A percentile compares a stretch with the other conserved stretches of the same genome.
phyloP scores from a whole-genome alignment of 2,329 filamentous ascomycete genomes.

The Fusarium camptoceras region DNA sequence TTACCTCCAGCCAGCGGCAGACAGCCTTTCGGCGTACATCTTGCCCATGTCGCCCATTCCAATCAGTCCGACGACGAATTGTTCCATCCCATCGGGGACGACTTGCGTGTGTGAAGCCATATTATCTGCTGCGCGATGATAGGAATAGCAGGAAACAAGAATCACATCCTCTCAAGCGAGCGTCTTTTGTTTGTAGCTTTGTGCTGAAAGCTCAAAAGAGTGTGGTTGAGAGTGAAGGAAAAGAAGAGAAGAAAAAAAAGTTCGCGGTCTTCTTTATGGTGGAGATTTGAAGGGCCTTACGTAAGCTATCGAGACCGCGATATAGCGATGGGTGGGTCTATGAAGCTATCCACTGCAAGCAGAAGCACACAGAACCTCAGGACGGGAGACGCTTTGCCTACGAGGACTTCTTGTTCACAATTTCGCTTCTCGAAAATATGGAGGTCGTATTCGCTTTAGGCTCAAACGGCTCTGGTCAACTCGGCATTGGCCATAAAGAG shows the following conservation, averaged over 20 bases:
- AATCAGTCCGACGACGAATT: slow-evolving; percentile 90
- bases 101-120: slow-evolving; percentile 47
- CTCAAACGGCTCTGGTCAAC: slow-evolving; percentile 81
- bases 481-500: slow-evolving; percentile 77
- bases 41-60: slow-evolving; percentile 99
- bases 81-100: slow-evolving; percentile 65
- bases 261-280: slow-evolving; percentile 42
- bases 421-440: slow-evolving; percentile 49
- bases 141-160: slow-evolving; percentile 40
- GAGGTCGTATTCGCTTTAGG: slow-evolving; percentile 74
- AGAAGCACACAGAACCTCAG: slow-evolving; percentile 26
- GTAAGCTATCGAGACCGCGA: slow-evolving; percentile 35
- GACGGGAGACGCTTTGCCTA: background rate
- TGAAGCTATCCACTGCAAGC: slow-evolving; percentile 34
- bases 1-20: slow-evolving; percentile 95
- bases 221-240: slow-evolving; percentile 26
- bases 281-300: slow-evolving; percentile 35
- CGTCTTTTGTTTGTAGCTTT: slow-evolving; percentile 24
- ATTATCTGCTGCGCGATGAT: slow-evolving; percentile 43
- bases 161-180: slow-evolving; percentile 46
- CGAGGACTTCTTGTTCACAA: slow-evolving; percentile 12
- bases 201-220: slow-evolving; percentile 27
- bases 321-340: slow-evolving; percentile 44
- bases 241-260: slow-evolving; percentile 39
- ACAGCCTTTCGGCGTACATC: slow-evolving; percentile 94